These are phyloP conservation scores for Silene uniflora DNA, from an alignment of 148 eudicot species.

Conservation along the genomic window DNA sequence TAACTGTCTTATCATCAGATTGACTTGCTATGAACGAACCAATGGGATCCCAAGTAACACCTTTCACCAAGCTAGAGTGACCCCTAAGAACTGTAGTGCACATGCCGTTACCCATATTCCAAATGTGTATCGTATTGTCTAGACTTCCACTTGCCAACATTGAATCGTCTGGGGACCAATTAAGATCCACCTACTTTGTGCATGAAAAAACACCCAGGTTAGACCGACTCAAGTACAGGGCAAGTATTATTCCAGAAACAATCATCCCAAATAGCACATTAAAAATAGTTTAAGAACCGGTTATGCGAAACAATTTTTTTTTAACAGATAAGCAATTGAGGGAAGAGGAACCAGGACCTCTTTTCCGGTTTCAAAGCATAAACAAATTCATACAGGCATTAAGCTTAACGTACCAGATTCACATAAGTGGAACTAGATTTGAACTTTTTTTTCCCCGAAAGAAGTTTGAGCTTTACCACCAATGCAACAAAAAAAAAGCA, in stretches of 20 bases:
- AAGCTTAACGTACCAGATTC: neutral
- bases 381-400: slow-evolving; percentile 5
- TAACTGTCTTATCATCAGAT: slow-evolving; percentile 96
- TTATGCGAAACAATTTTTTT: neutral
- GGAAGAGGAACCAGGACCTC: neutral
- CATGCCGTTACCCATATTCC: slow-evolving; percentile 91
- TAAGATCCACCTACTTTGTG: slow-evolving; percentile 90
- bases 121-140: slow-evolving; percentile 87
- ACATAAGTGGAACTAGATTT: neutral
- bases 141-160: slow-evolving; percentile 92
- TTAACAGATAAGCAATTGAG: neutral
- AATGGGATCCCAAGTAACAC: slow-evolving; percentile 99
- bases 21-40: slow-evolving; percentile 97
- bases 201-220: slow-evolving; percentile 53
- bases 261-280: neutral
- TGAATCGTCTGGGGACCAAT: slow-evolving; percentile 13
- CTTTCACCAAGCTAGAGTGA: slow-evolving; percentile 95
- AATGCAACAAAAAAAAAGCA: neutral
- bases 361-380: neutral
- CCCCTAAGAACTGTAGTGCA: slow-evolving; percentile 97
- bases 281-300: neutral
- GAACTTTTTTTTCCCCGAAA: no score
- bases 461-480: neutral
- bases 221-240: slow-evolving; percentile 23
- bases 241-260: slow-evolving; percentile 9